phyloP scores from a whole-genome alignment of 352 stramenopile species.

The Pelagophyceae sp. region DNA sequence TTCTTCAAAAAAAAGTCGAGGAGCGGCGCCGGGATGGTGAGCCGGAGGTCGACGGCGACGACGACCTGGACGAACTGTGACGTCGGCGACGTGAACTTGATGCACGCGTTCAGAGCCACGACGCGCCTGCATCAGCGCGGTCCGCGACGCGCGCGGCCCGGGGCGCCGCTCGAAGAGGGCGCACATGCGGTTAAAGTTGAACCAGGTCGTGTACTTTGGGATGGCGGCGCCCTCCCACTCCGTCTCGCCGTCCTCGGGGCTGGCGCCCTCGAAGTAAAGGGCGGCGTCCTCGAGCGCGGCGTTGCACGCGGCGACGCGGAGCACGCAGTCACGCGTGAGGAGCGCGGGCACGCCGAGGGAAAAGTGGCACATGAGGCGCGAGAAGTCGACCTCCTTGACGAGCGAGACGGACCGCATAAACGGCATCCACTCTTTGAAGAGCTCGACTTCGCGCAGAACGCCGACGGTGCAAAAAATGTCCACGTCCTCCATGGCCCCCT shows the following conservation, averaged over 20 bases:
- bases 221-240: not conserved
- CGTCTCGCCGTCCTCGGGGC: not conserved
- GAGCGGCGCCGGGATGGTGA: not conserved
- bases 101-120: not conserved
- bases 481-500: not conserved
- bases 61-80: not conserved
- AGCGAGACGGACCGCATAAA: not conserved
- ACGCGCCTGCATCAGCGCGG: no score
- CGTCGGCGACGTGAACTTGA: not conserved
- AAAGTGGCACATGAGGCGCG: not conserved
- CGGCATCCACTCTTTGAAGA: constrained; percentile 13
- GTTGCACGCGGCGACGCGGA: constrained; percentile 17
- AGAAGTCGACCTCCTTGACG: not conserved
- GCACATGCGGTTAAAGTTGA: not conserved
- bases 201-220: not conserved
- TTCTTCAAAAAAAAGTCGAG: constrained; percentile 17
- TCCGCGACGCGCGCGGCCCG: no score
- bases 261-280: constrained; percentile 2
- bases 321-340: not conserved
- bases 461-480: constrained; percentile 14
- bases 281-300: not conserved
- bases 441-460: constrained; percentile 8
- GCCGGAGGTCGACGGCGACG: constrained; percentile 6
- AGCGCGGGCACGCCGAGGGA: not conserved
- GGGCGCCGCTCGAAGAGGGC: no score